Evolutionary conservation across 768 basidiomycete species (phyloP).

Genomic region (Tylopilus intermedius): DNA sequence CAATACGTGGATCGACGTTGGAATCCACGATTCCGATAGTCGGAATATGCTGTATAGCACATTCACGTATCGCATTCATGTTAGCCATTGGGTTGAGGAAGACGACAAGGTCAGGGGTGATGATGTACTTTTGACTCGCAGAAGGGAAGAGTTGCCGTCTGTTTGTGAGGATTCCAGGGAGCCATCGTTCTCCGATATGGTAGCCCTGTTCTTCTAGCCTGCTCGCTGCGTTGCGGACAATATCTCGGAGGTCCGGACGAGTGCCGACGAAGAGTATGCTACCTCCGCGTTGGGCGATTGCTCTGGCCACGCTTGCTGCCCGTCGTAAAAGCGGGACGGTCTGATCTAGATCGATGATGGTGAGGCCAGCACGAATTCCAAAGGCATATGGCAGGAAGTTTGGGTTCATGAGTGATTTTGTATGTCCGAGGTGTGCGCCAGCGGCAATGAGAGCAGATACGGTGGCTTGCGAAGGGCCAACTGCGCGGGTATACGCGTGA

Average conservation of each 20-base stretch:
- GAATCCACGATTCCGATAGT: conserved; percentile 94
- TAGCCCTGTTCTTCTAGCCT: conserved; percentile 78
- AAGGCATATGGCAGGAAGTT: conserved; percentile 91
- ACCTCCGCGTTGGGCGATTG: conserved; percentile 76
- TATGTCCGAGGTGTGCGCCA: conserved; percentile 92
- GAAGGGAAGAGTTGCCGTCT: conserved; percentile 68
- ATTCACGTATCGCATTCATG: conserved; percentile 85
- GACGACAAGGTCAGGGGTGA: conserved; percentile 82
- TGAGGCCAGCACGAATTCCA: conserved; percentile 83
- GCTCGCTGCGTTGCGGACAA: conserved; percentile 74
- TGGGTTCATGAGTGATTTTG: conserved; percentile 76
- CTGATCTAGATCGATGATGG: conserved; percentile 91
- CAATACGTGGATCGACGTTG: conserved; percentile 90
- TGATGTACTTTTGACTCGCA: conserved; percentile 46
- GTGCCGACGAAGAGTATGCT: conserved; percentile 89
- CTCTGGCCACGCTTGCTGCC: conserved; percentile 82
- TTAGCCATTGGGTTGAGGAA: conserved; percentile 88
- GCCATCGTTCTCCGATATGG: conserved; percentile 84
- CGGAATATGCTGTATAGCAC: conserved; percentile 82
- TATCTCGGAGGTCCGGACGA: conserved; percentile 66
- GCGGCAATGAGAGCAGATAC: conserved; percentile 87
- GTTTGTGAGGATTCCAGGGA: conserved; percentile 94
- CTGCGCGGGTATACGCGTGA: conserved; percentile 61
- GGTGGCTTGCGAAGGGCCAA: conserved; percentile 58
- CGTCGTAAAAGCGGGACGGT: conserved; percentile 89